These are phyloP conservation scores for Tulasnella sp. DNA, from an alignment of 768 basidiomycete species.

Conservation along the genomic window DNA sequence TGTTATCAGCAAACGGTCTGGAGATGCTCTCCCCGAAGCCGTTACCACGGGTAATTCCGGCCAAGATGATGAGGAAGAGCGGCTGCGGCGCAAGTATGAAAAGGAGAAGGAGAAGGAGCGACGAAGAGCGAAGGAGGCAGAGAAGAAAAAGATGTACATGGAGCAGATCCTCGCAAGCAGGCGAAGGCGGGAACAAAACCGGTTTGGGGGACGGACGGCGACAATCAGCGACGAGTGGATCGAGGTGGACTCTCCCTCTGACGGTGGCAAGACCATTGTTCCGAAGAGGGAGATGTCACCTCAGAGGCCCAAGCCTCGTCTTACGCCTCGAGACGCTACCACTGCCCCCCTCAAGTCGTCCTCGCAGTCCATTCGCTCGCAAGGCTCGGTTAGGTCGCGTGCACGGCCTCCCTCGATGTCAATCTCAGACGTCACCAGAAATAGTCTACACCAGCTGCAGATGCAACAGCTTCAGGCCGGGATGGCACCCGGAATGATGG, in stretches of 20 bases:
- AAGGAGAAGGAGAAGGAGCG: constrained; percentile 24
- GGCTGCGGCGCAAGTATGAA: constrained; percentile 31
- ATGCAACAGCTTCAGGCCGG: too few species aligned
- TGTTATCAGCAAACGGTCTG: constrained; percentile 23
- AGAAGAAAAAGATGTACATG: constrained; percentile 40
- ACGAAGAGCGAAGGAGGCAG: constrained; percentile 45
- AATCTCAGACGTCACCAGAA: too few species aligned
- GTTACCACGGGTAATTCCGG: constrained; percentile 33
- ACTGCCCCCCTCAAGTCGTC: too few species aligned
- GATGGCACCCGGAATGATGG: too few species aligned
- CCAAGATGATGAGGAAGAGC: constrained; percentile 60
- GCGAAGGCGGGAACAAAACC: constrained; percentile 44
- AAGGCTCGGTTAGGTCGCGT: too few species aligned
- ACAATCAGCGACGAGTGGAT: background rate
- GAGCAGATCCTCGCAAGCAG: constrained; percentile 53
- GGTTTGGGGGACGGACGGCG: constrained; percentile 30
- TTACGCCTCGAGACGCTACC: too few species aligned
- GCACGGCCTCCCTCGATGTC: too few species aligned
- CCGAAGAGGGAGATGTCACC: too few species aligned
- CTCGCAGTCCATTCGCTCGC: too few species aligned
- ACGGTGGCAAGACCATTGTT: too few species aligned
- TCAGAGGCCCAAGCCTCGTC: too few species aligned
- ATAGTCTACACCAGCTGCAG: too few species aligned
- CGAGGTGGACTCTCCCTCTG: background rate
- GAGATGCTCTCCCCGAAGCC: background rate